phyloP scores from a whole-genome alignment of 148 eudicot species.

The Pharnaceum exiguum region DNA sequence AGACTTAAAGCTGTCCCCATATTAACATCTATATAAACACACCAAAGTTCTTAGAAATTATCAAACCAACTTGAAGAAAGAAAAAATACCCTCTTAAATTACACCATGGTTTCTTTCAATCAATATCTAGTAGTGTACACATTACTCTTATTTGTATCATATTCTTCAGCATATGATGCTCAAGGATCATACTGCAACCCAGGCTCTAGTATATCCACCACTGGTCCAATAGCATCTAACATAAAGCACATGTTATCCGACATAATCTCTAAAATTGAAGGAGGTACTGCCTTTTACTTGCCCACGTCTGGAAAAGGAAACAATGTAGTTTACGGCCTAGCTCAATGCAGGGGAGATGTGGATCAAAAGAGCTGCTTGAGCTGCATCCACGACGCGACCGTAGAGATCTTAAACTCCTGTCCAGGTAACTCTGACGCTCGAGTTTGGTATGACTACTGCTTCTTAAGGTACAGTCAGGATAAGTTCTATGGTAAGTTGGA shows the following conservation, averaged over 20 bases:
- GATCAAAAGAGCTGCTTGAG: slow-evolving; percentile 30
- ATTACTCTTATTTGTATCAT: not conserved
- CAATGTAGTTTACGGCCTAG: slow-evolving; percentile 36
- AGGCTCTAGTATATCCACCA: not conserved
- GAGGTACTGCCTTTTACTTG: slow-evolving; percentile 18
- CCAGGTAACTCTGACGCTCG: slow-evolving; percentile 40
- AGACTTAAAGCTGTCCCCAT: too few species aligned
- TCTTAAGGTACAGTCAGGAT: slow-evolving; percentile 39
- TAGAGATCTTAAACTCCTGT: slow-evolving; percentile 23
- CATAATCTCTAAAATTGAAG: slow-evolving; percentile 21
- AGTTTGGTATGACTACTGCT: slow-evolving; percentile 56
- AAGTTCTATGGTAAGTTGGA: slow-evolving; percentile 41
- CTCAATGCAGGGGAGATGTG: slow-evolving; percentile 56
- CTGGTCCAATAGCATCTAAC: slow-evolving; percentile 23
- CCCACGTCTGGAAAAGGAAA: slow-evolving; percentile 29
- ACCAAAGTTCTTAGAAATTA: too few species aligned
- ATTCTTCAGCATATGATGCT: slow-evolving; percentile 4
- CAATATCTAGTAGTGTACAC: not conserved
- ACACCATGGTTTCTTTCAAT: slow-evolving; percentile 2
- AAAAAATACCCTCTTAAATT: too few species aligned
- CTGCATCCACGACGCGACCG: slow-evolving; percentile 40
- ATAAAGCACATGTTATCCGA: slow-evolving; percentile 24
- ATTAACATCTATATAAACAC: not conserved
- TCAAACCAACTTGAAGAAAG: not conserved
- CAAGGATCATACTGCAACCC: not conserved